A percentile compares a stretch with the other conserved stretches of the same genome.
Evolutionary conservation across 257 asterid species (phyloP).

Genomic region (Perilla frutescens): DNA sequence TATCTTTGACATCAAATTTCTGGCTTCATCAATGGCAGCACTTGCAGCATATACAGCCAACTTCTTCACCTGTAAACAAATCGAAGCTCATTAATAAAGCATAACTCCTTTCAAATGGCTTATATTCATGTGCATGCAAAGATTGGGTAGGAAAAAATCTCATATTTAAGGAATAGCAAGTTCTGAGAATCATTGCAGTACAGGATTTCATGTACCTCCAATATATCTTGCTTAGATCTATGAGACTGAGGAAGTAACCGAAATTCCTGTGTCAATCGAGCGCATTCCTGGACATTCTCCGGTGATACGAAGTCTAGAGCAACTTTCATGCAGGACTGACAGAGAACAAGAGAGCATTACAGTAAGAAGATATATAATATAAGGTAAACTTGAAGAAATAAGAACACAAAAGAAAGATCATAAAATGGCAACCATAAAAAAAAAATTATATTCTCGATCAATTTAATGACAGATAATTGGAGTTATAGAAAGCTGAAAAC

Average conservation of each 20-base stretch:
- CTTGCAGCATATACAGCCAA: slow-evolving; percentile 67
- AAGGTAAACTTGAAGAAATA: not conserved
- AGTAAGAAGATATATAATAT: not conserved
- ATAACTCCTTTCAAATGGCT: not conserved
- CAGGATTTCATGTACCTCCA: slow-evolving; percentile 57
- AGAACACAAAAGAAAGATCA: slow-evolving; percentile 11
- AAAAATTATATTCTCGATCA: not conserved
- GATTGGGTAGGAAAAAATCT: not conserved
- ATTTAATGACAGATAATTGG: not conserved
- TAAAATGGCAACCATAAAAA: not conserved
- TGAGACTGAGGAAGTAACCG: slow-evolving; percentile 70
- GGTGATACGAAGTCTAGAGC: slow-evolving; percentile 87
- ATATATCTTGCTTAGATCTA: slow-evolving; percentile 70
- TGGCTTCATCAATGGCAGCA: slow-evolving; percentile 57
- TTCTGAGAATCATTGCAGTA: not conserved
- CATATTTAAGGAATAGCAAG: not conserved
- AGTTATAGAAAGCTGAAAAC: not conserved
- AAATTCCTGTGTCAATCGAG: slow-evolving; percentile 65
- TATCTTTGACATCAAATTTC: slow-evolving; percentile 37
- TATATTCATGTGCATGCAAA: not conserved
- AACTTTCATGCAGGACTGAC: slow-evolving; percentile 79
- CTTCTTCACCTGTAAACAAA: slow-evolving; percentile 67
- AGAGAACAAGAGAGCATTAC: not conserved
- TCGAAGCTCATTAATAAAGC: not conserved
- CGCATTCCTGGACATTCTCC: slow-evolving; percentile 68